Base-by-base conservation (phyloP, 1,139 yeast species). In the Sugiyamaella xylanicola region DNA sequence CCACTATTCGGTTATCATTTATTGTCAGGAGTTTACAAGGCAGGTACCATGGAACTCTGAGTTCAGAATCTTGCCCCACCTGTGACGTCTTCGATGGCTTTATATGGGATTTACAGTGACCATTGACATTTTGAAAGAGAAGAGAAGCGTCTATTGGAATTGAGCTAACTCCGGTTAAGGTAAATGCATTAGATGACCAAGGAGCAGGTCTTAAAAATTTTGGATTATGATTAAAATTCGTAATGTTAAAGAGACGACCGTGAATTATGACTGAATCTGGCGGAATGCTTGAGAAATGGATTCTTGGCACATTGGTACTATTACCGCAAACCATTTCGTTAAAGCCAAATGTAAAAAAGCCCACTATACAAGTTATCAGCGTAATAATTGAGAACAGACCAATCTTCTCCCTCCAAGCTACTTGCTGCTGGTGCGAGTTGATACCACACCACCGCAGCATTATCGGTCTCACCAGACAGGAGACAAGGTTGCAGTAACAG, bases 331-430 rank as follows among this genome's bases (percentile, higher is more conserved):
- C 90, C 1, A 92, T 79, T 63, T 79, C 80, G 27, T 93, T 87
- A 71, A 91, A 88, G 1, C 96, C 97, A 72, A 90, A 88, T 1
- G 95, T 87, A 64, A 90, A 76, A 68, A 79, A 89, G 1, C 93
- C 95, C 51, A 89, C 85, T 56, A 85, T 69, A 0, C 85, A 80
- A 51, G 93, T 96, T 56, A 87, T 71, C 61, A 80, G 79, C 16
- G 83, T 64, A 61, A 91, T 88, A 56, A 90, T 76, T 1, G 91
- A 79, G 45, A 91, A 74, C 54, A 90, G 75, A 0, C 87, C 97
- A 44, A 89, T 83, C 68, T 91, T 91, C 69, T 91, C 97, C 68
- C 97, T 79, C 97, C 97, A 91, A 0, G 97, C 97, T 73, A 82
- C 81, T 69, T 88, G 96, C 64, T 92, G 81, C 51, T 83, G 86